Evolutionary conservation across 169 alveolate genomes (phyloP).

Genomic region (Perkinsus olseni): DNA sequence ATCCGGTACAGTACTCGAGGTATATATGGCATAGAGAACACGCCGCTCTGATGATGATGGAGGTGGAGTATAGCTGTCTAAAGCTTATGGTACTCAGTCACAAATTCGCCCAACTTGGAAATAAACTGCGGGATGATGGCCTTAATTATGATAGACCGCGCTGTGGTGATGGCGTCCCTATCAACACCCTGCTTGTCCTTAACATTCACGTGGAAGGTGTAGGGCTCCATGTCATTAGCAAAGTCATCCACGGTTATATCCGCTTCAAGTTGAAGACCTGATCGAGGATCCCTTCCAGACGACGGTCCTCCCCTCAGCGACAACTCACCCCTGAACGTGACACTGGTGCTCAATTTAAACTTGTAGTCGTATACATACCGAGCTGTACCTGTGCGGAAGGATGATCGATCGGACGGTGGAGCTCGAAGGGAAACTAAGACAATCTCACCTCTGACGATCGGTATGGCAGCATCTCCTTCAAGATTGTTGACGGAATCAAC

Average conservation of each 20-base stretch:
- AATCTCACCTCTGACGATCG: background rate
- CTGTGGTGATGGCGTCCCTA: background rate
- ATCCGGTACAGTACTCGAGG: too few species aligned
- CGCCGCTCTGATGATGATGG: too few species aligned
- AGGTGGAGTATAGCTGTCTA: too few species aligned
- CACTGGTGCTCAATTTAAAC: background rate
- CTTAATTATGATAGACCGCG: background rate
- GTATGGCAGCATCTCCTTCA: background rate
- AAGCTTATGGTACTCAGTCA: background rate
- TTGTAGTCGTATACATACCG: background rate
- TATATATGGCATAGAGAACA: too few species aligned
- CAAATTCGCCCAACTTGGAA: background rate
- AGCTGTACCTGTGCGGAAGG: background rate
- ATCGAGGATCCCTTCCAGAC: background rate
- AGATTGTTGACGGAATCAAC: background rate
- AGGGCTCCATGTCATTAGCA: background rate
- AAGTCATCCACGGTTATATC: background rate
- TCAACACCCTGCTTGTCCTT: background rate
- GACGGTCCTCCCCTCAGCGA: background rate
- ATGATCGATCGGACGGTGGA: background rate
- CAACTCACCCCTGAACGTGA: background rate
- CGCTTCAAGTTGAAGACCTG: background rate
- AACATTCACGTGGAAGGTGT: background rate
- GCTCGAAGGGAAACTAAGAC: background rate
- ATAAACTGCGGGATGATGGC: background rate